These are phyloP conservation scores for Talaromyces sp. DNA, from an alignment of 2,329 filamentous ascomycete genomes.

Conservation along the genomic window DNA sequence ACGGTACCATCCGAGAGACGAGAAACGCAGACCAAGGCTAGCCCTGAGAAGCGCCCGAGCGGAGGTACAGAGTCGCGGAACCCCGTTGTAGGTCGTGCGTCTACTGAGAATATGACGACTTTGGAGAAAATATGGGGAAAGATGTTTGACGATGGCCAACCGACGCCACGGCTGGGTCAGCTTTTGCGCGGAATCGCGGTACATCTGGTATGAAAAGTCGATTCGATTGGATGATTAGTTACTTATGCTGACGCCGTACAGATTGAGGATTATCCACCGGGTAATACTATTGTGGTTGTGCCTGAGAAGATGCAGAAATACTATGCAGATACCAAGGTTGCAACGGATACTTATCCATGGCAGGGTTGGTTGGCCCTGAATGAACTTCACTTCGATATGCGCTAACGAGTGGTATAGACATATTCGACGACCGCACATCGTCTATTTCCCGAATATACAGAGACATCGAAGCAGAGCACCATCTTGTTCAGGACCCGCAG, in stretches of 20 bases:
- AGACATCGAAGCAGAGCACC: conserved; percentile 55
- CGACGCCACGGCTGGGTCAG: conserved; percentile 65
- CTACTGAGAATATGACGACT: conserved; percentile 52
- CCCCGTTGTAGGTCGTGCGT: conserved; percentile 36
- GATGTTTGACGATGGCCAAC: conserved; percentile 66
- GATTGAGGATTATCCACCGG: conserved; percentile 68
- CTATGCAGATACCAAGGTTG: conserved; percentile 64
- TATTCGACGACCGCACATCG: conserved; percentile 54
- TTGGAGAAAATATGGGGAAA: conserved; percentile 73
- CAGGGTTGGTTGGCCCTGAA: conserved; percentile 44
- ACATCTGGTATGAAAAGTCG: conserved; percentile 60
- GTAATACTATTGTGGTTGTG: conserved; percentile 66
- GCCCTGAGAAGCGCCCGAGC: conserved; percentile 6
- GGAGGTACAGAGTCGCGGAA: conserved; percentile 33
- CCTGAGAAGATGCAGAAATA: conserved; percentile 72
- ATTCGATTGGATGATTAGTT: not conserved
- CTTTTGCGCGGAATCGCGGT: conserved; percentile 70
- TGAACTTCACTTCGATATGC: not conserved
- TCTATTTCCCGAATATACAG: conserved; percentile 59
- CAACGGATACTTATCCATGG: conserved; percentile 67
- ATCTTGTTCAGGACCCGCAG: conserved; percentile 55
- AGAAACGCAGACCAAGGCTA: not conserved
- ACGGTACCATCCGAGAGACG: conserved; percentile 10
- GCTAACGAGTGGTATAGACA: conserved; percentile 35
- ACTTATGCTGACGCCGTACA: conserved; percentile 30